These are phyloP conservation scores for Suhomyces tanzawaensis DNA, from an alignment of 805 yeast genomes.

Conservation along the genomic window DNA sequence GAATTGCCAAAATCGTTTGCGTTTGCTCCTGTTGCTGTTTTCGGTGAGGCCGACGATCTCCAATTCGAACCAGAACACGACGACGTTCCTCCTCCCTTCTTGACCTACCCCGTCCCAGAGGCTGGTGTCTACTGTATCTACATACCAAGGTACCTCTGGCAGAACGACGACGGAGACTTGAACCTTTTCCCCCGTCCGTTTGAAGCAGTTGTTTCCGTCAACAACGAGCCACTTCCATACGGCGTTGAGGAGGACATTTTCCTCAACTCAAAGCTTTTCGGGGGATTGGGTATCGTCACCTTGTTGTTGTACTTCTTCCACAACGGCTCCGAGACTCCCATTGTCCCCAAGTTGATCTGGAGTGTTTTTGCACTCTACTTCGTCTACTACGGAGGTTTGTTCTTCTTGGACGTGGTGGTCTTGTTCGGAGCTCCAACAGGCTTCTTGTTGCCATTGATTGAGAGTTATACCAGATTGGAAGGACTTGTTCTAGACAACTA, in stretches of 20 bases:
- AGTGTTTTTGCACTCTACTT: background rate
- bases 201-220: conserved; percentile 4
- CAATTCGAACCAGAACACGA: background rate
- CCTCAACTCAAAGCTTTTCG: conserved; percentile 4
- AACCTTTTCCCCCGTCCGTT: conserved; percentile 5
- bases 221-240: conserved; percentile 7
- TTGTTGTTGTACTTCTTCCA: conserved; percentile 4
- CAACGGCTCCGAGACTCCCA: background rate
- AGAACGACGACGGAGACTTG: background rate
- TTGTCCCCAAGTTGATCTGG: background rate
- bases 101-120: conserved; percentile 4
- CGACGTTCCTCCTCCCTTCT: background rate
- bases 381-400: background rate
- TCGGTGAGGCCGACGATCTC: conserved; percentile 5
- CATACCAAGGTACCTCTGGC: conserved; percentile 8
- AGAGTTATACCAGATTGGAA: conserved; percentile 1
- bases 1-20: conserved; percentile 5
- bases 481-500: background rate
- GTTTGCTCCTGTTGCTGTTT: conserved; percentile 3
- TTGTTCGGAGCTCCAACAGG: background rate
- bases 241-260: conserved; percentile 1
- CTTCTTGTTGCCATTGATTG: background rate
- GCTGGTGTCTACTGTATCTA: conserved; percentile 13
- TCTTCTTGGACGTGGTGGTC: background rate
- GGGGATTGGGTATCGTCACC: conserved; percentile 1